Evolutionary conservation across 768 basidiomycete species (phyloP).

Genomic region (Mycena maculata): DNA sequence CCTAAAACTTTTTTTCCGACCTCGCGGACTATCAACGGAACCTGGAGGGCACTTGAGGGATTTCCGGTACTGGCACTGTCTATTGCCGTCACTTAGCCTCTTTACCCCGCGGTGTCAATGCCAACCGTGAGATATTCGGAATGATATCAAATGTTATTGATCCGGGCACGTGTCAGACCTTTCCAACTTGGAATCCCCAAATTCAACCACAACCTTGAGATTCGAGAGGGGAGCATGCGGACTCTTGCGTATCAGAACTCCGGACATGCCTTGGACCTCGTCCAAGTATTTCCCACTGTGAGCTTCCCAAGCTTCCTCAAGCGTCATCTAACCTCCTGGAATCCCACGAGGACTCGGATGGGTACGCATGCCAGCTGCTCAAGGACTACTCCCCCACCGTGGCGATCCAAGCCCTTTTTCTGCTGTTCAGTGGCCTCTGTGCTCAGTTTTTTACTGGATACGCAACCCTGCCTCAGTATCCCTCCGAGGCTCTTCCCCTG

Average conservation of each 20-base stretch:
- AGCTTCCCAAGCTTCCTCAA: slow-evolving; percentile 21
- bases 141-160: too few species aligned
- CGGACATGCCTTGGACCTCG: background rate
- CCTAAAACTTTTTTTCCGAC: too few species aligned
- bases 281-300: background rate
- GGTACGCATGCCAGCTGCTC: background rate
- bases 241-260: background rate
- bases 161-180: too few species aligned
- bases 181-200: too few species aligned
- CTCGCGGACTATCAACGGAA: too few species aligned
- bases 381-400: slow-evolving; percentile 12
- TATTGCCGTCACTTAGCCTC: too few species aligned
- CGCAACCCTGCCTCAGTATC: slow-evolving; percentile 38
- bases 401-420: background rate
- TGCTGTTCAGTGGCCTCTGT: slow-evolving; percentile 20
- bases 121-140: too few species aligned
- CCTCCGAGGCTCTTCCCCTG: slow-evolving; percentile 47
- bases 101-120: too few species aligned
- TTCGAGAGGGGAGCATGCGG: background rate
- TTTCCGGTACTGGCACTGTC: too few species aligned
- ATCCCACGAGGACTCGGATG: slow-evolving; percentile 3
- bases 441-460: slow-evolving; percentile 9
- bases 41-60: too few species aligned
- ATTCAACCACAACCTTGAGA: too few species aligned
- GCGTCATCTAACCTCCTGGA: slow-evolving; percentile 8